Base-by-base conservation (phyloP, 306 rosid species). In the Hippophae gyantsensis region DNA sequence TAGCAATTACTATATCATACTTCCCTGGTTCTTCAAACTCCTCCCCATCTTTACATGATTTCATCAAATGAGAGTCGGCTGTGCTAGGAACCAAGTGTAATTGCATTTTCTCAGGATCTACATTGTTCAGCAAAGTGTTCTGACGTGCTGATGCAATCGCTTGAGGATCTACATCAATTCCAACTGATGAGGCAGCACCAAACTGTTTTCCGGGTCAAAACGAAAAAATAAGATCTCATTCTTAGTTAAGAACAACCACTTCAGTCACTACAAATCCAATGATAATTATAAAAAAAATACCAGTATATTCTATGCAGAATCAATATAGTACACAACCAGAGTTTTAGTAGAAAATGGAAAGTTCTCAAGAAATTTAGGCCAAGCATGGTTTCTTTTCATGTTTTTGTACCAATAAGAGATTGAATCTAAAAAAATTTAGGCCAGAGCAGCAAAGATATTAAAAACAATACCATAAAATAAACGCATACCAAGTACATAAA, bases 1-100 rank as follows among this genome's bases (percentile, higher is more conserved):
- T 90, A 52, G 98, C 98, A 25, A 90, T 48, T 41, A 90, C 86
- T 42, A 90, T 77, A 52, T 87, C 98, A 63, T 73, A 90, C 78
- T 74, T 70, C 40, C 72, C 77, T 64, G 54, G 26, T 46, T 69
- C 75, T 40, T 49, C 47, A 25, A 68, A 61, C 47, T 42, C 7
- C 66, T 53, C 72, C 50, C 69, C 72, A 64, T 26, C 58, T 68
- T 60, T 79, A 52, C 40, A 47, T 58, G 53, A 40, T 48, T 49
- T 64, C 74, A 23, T 60, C 67, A 13, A 27, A 23, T 8, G 49
- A 47, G 57, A 42, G 57, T 71, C 40, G 55, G 44, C 60, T 68
- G 76, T 42, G 38, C 65, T 32, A 23, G 86, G 61, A 69, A 81
- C 64, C 57, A 78, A 65, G 55, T 60, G 78, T 65, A 90, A 70